Conservation (phyloP, 306 rosid genomes). For the Gillenia trifoliata region DNA sequence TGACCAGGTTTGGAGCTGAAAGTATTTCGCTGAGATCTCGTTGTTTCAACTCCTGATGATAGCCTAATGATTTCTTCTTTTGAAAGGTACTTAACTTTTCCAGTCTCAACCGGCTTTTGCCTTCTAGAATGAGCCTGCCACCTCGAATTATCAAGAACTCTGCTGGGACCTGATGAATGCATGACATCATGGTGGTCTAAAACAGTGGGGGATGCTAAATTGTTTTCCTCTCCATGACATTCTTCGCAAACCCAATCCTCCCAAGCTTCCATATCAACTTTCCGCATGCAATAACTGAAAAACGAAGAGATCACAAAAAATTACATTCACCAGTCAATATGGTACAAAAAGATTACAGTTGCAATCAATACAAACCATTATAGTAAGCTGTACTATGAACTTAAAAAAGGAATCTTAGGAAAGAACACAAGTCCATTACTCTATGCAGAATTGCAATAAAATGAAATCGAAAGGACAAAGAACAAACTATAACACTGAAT, state of each 20-base stretch:
- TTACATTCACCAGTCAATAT: not conserved
- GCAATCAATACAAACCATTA: not conserved
- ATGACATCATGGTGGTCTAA: not conserved
- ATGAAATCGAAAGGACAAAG: too few species aligned
- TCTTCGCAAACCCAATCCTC: constrained; percentile 52
- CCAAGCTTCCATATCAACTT: constrained; percentile 1
- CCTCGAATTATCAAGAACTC: constrained; percentile 13
- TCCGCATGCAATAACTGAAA: constrained; percentile 65
- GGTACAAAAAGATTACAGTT: too few species aligned
- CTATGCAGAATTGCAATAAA: not conserved
- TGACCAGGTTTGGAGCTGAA: constrained; percentile 2
- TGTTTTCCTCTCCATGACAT: constrained; percentile 28
- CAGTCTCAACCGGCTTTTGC: constrained; percentile 19
- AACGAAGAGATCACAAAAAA: constrained; percentile 6
- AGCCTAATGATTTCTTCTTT: constrained; percentile 60
- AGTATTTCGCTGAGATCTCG: not conserved
- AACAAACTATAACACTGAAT: not conserved
- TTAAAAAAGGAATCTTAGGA: not conserved
- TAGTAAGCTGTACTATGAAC: not conserved
- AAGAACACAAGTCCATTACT: not conserved
- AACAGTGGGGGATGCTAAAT: not conserved
- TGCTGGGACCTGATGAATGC: constrained; percentile 1
- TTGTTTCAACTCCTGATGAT: constrained; percentile 14
- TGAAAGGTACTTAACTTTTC: constrained; percentile 58
- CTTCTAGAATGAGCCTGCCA: constrained; percentile 24